Evolutionary conservation across 2,329 filamentous ascomycete genomes (phyloP), one percentile per base, ranked within the genome.

Genomic region (Alternaria solani): DNA sequence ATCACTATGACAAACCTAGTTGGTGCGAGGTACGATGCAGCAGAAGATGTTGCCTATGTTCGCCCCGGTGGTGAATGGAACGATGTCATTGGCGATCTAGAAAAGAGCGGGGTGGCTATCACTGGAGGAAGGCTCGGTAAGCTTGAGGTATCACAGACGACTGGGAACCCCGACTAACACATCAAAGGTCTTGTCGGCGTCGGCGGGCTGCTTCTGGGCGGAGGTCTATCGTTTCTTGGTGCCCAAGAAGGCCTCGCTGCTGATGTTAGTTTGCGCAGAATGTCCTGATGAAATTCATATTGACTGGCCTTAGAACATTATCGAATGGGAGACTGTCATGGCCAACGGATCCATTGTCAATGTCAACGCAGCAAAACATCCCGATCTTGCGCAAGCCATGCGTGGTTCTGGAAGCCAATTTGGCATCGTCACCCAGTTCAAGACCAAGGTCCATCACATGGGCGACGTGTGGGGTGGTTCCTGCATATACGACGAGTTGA

Each of bases 61-160:
- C 78, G 75, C 55, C 78, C 78, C 1, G 78, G 79, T 28, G 78
- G 78, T 25, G 74, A 79, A 58, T 81, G 78, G 78, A 78, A 79
- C 53, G 75, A 80, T 58, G 78, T 80, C 5, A 72, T 79, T 41
- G 67, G 70, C 2, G 66, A 70, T 6, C 65, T 81, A 28, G 74
- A 74, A n/a, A 62, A 73, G 18, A 64, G 71, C 23, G 76, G 77
- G 6, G 74, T 79, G 18, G 73, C 78, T 9, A 70, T 79, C 46
- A 64, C 75, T n/a, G 66, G 71, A 46, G 71, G 70, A 48, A 63
- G 70, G 11, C 48, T 75, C 20, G 68, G 67, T 64, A 54, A 8
- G 59, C 32, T 36, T 20, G 20, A 14, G 23, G 11, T n/a, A 25
- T 23, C 7, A 2, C 23, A 39, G 16, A 46, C 42, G 14, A 30